phyloP scores from a whole-genome alignment of 768 basidiomycete species.

The Phallus indusiatus region DNA sequence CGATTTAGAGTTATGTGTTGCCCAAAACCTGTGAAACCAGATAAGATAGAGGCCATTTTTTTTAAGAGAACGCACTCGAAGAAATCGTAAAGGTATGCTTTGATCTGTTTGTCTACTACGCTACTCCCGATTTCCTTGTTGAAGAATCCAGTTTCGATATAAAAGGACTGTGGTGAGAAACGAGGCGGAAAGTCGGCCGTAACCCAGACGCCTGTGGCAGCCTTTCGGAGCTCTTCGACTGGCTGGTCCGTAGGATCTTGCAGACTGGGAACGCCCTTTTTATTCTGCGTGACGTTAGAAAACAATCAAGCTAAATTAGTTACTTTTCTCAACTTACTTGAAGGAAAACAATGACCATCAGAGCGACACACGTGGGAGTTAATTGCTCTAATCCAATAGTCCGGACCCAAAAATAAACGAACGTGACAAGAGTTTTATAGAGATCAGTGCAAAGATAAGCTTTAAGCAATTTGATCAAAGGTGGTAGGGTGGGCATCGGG shows the following conservation, averaged over 20 bases:
- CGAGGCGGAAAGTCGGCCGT: neutral
- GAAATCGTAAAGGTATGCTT: neutral
- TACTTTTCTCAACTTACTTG: neutral
- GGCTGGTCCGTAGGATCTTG: neutral
- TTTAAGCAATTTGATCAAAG: neutral
- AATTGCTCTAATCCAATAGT: conserved; percentile 4
- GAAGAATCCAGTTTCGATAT: conserved; percentile 1
- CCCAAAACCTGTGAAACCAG: neutral
- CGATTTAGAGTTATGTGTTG: neutral
- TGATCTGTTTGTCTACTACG: neutral
- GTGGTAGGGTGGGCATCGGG: conserved; percentile 4
- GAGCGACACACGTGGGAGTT: conserved; percentile 9
- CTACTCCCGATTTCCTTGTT: neutral
- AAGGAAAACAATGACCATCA: conserved; percentile 12
- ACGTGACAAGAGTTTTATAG: neutral
- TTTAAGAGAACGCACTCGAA: neutral
- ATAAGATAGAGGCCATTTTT: too few species aligned
- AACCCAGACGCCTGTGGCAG: neutral
- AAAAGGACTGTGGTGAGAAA: neutral
- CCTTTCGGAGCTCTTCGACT: neutral
- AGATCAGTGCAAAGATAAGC: neutral
- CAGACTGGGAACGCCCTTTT: neutral
- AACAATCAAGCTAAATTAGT: neutral
- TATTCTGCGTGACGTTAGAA: neutral
- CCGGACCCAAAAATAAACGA: conserved; percentile 8